Evolutionary conservation across 371 early-diverging fungal genomes (phyloP).

Genomic region (Mortierella sp.): DNA sequence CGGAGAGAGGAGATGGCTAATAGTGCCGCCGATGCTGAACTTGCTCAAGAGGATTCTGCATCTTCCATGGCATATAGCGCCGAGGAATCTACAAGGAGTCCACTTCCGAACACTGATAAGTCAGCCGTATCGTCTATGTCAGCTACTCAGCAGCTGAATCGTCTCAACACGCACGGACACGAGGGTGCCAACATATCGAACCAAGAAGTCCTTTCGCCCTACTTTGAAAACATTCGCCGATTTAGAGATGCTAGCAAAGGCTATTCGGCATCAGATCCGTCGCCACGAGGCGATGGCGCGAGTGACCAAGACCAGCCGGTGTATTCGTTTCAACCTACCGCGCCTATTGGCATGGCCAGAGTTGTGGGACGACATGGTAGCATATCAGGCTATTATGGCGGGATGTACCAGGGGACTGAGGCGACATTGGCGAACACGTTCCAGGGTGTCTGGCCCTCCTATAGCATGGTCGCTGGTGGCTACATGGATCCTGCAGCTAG

Average conservation of each 20-base stretch:
- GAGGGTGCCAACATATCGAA: neutral
- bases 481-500: neutral
- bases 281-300: constrained; percentile 7
- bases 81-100: neutral
- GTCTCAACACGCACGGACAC: constrained; percentile 12
- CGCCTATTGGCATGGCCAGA: constrained; percentile 21
- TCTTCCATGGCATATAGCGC: constrained; percentile 2
- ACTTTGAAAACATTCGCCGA: constrained; percentile 38
- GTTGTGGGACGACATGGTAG: constrained; percentile 20
- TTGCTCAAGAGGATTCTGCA: constrained; percentile 4
- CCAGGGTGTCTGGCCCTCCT: constrained; percentile 20
- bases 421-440: constrained; percentile 35
- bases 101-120: neutral
- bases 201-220: constrained; percentile 32
- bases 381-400: constrained; percentile 10
- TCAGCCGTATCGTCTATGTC: neutral
- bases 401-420: constrained; percentile 21
- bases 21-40: neutral
- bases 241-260: constrained; percentile 30
- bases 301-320: constrained; percentile 3
- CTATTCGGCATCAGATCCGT: constrained; percentile 6
- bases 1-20: constrained; percentile 6
- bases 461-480: constrained; percentile 1
- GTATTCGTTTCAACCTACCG: constrained; percentile 30
- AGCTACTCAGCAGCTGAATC: constrained; percentile 4